Conservation (phyloP, 257 asterid species). For the Solanum boliviense region DNA sequence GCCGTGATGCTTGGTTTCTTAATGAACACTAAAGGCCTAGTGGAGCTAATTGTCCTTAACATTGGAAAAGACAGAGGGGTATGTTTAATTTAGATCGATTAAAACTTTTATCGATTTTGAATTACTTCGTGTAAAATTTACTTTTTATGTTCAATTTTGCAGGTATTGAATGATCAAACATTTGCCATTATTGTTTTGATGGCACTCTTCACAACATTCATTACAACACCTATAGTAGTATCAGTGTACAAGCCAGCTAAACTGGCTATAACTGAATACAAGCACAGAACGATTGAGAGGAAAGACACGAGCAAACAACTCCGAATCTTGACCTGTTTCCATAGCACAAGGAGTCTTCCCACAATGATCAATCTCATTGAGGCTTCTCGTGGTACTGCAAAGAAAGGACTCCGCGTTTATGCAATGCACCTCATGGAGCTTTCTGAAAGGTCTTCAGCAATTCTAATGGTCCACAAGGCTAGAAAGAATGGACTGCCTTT, state of each 20-base stretch:
- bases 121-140: background rate
- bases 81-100: background rate
- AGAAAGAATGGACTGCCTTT: constrained; percentile 45
- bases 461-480: constrained; percentile 53
- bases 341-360: constrained; percentile 32
- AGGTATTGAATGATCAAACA: constrained; percentile 57
- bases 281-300: constrained; percentile 30
- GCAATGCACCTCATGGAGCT: constrained; percentile 62
- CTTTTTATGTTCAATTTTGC: background rate
- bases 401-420: constrained; percentile 37
- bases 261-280: constrained; percentile 20
- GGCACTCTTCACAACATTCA: constrained; percentile 57
- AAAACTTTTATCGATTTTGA: background rate
- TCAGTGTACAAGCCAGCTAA: constrained; percentile 43
- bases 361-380: constrained; percentile 46
- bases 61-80: constrained; percentile 36
- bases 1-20: constrained; percentile 26
- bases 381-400: constrained; percentile 37
- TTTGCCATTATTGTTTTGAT: constrained; percentile 50
- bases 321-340: constrained; percentile 41
- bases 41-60: constrained; percentile 40
- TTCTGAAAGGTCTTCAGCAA: constrained; percentile 45
- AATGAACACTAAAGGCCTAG: constrained; percentile 44
- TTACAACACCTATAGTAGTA: constrained; percentile 38
- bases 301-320: constrained; percentile 22